A percentile compares a stretch with the other conserved stretches of the same genome.
These are phyloP conservation scores for Epichloe sp. DNA, from an alignment of 2,329 filamentous ascomycete species.

Conservation along the genomic window DNA sequence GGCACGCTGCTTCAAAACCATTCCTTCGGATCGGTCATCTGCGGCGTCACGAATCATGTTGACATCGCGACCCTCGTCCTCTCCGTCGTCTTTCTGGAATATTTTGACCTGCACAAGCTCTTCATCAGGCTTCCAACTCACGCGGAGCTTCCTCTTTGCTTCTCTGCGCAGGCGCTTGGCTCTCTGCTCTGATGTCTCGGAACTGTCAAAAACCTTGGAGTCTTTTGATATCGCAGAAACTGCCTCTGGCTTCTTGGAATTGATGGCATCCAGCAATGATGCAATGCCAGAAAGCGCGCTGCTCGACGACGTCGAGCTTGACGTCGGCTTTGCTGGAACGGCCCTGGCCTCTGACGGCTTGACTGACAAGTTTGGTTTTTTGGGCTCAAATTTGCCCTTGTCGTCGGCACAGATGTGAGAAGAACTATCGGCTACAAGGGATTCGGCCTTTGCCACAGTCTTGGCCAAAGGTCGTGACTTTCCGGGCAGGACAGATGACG, in stretches of 20 bases:
- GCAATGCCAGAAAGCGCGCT: slow-evolving; percentile 36
- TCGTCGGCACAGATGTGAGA: slow-evolving; percentile 16
- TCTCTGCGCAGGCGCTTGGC: slow-evolving; percentile 59
- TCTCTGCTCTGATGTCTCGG: slow-evolving; percentile 56
- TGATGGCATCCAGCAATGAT: slow-evolving; percentile 39
- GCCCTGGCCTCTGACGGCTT: slow-evolving; percentile 17
- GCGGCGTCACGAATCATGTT: slow-evolving; percentile 60
- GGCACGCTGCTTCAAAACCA: slow-evolving; percentile 47
- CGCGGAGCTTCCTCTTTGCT: slow-evolving; percentile 53
- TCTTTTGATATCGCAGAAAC: slow-evolving; percentile 39
- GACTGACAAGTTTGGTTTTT: slow-evolving; percentile 10
- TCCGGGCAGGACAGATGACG: slow-evolving; percentile 31
- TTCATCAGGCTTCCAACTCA: slow-evolving; percentile 56
- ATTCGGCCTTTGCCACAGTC: slow-evolving; percentile 24
- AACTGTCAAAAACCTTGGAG: slow-evolving; percentile 30
- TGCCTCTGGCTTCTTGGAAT: slow-evolving; percentile 26
- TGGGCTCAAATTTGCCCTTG: slow-evolving; percentile 18
- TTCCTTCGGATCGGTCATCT: slow-evolving; percentile 61
- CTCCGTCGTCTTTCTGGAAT: slow-evolving; percentile 59
- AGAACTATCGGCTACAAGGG: slow-evolving; percentile 12
- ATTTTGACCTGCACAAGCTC: slow-evolving; percentile 53
- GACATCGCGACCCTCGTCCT: slow-evolving; percentile 53
- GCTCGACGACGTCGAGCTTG: slow-evolving; percentile 6
- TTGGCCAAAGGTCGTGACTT: slow-evolving; percentile 34
- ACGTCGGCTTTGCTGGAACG: slow-evolving; percentile 5